Evolutionary conservation across 106 monocot genomes (phyloP), one percentile per base, ranked within the genome.

Genomic region (Phalaenopsis aphrodite): DNA sequence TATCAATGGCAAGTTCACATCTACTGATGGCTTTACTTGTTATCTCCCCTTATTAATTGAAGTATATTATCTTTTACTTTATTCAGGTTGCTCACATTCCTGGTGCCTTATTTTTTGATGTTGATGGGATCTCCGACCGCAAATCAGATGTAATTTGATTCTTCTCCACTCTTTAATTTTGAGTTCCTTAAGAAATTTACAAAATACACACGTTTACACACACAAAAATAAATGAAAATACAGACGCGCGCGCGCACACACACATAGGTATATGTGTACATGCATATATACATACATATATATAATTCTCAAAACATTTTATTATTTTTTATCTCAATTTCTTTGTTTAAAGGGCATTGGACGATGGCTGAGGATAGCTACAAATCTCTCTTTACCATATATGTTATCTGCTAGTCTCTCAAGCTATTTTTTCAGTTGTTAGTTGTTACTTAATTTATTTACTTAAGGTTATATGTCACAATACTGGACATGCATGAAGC

Each of bases 51-150:
- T 41, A 15, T 14, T 30, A 71, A 14, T 71, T 71, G 39, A 71
- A 36, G 14, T 71, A 41, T 41, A 3, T 65, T 65, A 2, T 65
- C 39, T 15, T 36, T 78, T 55, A 41, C 30, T 66, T 47, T 72
- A 48, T 66, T 77, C 85, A 98, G 98, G 89, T 94, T 69, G 98
- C 98, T 72, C 98, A 98, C 74, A 94, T 98, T 82, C 98, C 92
- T 68, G 94, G 98, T 78, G 92, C 98, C 10, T 74, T 98, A 78
- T 98, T 92, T 83, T 98, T 98, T 75, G 98, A 98, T 84, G 89
- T 98, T 78, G 94, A 98, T 87, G 94, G 94, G 48, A 94, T 98
- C 85, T 92, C 94, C 52, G 92, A 98, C 78, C 86, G 82, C 78
- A 88, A 80, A 75, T 91, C 89, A 38, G 85, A 87, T 84, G 98